Conservation (phyloP, 2,329 filamentous ascomycete species). For the Periconia macrospinosa region DNA sequence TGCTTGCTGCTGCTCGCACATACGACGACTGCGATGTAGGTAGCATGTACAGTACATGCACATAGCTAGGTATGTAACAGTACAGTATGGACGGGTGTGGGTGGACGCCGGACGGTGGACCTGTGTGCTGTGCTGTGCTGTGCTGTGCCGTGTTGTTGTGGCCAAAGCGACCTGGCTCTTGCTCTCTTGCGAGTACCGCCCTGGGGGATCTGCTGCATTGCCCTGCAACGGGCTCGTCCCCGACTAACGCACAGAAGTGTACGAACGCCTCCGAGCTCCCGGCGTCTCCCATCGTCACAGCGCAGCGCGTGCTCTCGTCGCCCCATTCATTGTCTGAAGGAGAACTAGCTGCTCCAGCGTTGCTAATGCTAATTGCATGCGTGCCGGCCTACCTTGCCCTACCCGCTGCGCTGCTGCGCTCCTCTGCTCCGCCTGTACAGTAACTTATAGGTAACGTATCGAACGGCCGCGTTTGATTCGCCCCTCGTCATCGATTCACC, state of each 20-base stretch:
- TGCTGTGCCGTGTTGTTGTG: slow-evolving; percentile 15
- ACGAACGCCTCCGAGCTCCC: slow-evolving; percentile 20
- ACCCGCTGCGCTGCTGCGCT: slow-evolving; percentile 6
- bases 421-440: background rate
- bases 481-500: too few relatives aligned
- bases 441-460: slow-evolving; percentile 16
- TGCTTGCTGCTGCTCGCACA: too few relatives aligned
- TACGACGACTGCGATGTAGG: too few relatives aligned
- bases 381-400: slow-evolving; percentile 9
- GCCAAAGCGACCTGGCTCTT: too few relatives aligned
- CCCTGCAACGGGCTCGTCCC: slow-evolving; percentile 14
- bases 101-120: background rate
- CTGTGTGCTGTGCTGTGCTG: slow-evolving; percentile 1
- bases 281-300: slow-evolving; percentile 17
- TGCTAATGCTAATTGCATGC: background rate
- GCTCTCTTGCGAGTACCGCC: background rate
- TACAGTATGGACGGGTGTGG: too few relatives aligned
- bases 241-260: slow-evolving; percentile 5
- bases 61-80: too few relatives aligned
- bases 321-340: slow-evolving; percentile 3
- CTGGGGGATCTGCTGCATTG: background rate
- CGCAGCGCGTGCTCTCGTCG: slow-evolving; percentile 17
- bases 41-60: too few relatives aligned
- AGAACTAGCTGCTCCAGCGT: too few relatives aligned
- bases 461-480: too few relatives aligned